Base-by-base conservation (phyloP, 2,329 filamentous ascomycete genomes). In the Fusarium albosuccineum region DNA sequence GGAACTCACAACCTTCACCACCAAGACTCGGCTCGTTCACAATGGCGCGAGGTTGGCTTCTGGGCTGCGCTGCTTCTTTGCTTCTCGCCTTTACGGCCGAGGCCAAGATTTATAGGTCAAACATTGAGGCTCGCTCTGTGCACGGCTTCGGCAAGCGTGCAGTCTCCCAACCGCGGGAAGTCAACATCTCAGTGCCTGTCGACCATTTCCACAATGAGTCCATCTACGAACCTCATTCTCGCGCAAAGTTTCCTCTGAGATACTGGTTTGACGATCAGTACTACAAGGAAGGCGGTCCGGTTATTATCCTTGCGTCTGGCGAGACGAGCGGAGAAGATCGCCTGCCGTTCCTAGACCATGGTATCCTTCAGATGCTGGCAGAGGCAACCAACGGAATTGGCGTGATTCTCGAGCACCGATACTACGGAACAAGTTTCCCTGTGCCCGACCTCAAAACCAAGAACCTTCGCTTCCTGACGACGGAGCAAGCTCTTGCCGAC, bases 121-220 rank as follows among this genome's bases (percentile, higher is more conserved):
- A 8, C 41, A 56, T 46, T n/a, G 37, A 54, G 37, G 22, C 42
- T 7, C 51, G 56, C 6, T 41, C 52, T 3, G 11, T 40, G n/a
- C 27, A 29, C 42, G 30, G 9, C 6, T 39, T 66, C 13, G 59
- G 52, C 1, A 49, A 54, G 54, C 39, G 65, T 2, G 52, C 44
- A 13, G 33, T 37, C 5, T 50, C 49, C 2, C 42, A 44, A 9
- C 51, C 65, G 16, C 52, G 55, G 10, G 59, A 57, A 2, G 59
- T 65, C 64, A 79, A 80, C 62, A 59, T 80, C 51, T 78, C 77
- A 3, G 84, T 86, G 4, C 86, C 86, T 14, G 82, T 97, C 34
- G 93, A 97, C 77, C 92, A 96, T 75, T 97, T 96, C 80, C 92
- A 92, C 78, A 93, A 95, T 73, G 90, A 94, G 56, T 86, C 88